phyloP scores from a whole-genome alignment of 768 basidiomycete genomes.

The Leccinum longicurvipes region DNA sequence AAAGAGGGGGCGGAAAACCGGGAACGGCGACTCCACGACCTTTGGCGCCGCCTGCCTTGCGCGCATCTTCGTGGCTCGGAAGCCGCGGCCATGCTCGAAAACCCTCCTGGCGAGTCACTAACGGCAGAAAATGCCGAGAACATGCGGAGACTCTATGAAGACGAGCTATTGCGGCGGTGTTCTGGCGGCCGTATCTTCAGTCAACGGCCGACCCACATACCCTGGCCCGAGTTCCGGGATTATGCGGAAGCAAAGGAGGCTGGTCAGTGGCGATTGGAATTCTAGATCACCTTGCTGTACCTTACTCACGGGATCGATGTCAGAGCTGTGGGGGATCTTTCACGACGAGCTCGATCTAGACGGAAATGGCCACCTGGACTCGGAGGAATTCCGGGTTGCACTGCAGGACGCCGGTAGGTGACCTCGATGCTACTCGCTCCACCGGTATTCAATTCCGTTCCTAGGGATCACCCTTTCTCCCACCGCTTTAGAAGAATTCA shows the following conservation, averaged over 20 bases:
- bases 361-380: conserved; percentile 78
- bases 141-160: conserved; percentile 69
- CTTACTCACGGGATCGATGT: conserved; percentile 14
- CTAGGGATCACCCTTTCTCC: conserved; percentile 72
- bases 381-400: conserved; percentile 56
- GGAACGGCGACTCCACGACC: conserved; percentile 53
- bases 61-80: conserved; percentile 26
- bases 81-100: conserved; percentile 16
- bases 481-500: conserved; percentile 75
- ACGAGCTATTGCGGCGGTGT: conserved; percentile 64
- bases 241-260: conserved; percentile 81
- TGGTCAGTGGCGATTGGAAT: conserved; percentile 45
- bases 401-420: conserved; percentile 66
- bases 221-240: conserved; percentile 68
- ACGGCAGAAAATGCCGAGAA: conserved; percentile 56
- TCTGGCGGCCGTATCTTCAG: conserved; percentile 39
- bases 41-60: conserved; percentile 60
- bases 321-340: conserved; percentile 91
- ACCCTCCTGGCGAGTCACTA: conserved; percentile 27
- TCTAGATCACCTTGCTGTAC: conserved; percentile 10
- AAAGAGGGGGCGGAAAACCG: conserved; percentile 62
- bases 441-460: conserved; percentile 13
- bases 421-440: conserved; percentile 20
- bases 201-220: conserved; percentile 45
- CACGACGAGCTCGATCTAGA: conserved; percentile 89